Conservation (phyloP, 306 rosid genomes). For the Lathyrus oleraceus region DNA sequence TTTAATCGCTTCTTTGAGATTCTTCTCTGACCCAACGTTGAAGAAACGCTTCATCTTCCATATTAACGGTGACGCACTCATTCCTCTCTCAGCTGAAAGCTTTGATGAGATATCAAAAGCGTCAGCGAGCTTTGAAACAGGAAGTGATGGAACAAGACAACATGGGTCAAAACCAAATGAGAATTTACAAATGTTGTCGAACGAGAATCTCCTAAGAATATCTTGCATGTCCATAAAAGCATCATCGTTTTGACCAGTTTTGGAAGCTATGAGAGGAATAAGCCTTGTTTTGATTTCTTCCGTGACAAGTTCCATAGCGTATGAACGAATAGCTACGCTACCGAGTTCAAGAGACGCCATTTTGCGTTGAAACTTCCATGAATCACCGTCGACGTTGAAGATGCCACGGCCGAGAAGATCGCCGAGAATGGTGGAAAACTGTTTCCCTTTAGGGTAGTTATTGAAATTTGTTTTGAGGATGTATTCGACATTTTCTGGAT, state of each 20-base stretch:
- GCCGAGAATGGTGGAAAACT: constrained; percentile 74
- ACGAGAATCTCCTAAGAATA: constrained; percentile 63
- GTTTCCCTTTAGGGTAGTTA: constrained; percentile 81
- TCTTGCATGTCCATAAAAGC: constrained; percentile 63
- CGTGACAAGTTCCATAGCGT: constrained; percentile 51
- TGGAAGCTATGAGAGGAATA: constrained; percentile 40
- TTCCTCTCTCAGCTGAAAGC: constrained; percentile 69
- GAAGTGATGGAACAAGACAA: constrained; percentile 48
- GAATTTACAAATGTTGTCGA: constrained; percentile 66
- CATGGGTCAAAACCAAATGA: constrained; percentile 84
- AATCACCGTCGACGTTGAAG: constrained; percentile 76
- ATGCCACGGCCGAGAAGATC: constrained; percentile 81
- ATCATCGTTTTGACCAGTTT: background rate
- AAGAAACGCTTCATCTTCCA: constrained; percentile 66
- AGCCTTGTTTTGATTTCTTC: constrained; percentile 54
- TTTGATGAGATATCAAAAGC: constrained; percentile 64
- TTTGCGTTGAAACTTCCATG: constrained; percentile 79
- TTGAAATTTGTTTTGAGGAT: constrained; percentile 70
- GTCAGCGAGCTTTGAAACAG: constrained; percentile 43
- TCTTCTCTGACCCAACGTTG: constrained; percentile 63
- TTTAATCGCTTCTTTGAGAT: constrained; percentile 50
- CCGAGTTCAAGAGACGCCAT: constrained; percentile 83
- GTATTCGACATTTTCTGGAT: constrained; percentile 72
- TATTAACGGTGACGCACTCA: constrained; percentile 50
- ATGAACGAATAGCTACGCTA: constrained; percentile 55